Evolutionary conservation across 257 asterid species (phyloP).

Genomic region (Rhazya stricta): DNA sequence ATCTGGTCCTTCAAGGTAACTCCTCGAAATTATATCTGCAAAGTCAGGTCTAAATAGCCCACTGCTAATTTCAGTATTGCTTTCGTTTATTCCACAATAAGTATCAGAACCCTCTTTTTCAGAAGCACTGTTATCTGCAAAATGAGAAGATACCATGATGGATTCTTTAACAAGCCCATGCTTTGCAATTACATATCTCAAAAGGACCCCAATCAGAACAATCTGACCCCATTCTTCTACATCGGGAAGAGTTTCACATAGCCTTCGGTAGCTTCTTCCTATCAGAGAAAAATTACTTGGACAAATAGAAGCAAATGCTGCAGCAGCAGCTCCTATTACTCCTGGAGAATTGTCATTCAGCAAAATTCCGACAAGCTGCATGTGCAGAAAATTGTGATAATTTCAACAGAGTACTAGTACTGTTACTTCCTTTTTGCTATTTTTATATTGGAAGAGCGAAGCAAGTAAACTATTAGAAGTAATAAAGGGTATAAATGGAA

Average conservation of each 20-base stretch:
- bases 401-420: neutral
- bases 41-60: constrained; percentile 47
- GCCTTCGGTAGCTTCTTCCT: constrained; percentile 69
- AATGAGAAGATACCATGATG: constrained; percentile 49
- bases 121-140: constrained; percentile 30
- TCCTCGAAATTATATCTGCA: constrained; percentile 59
- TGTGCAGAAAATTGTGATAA: constrained; percentile 19
- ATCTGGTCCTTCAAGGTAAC: constrained; percentile 96
- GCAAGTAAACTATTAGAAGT: neutral
- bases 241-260: constrained; percentile 94
- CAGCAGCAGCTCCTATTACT: constrained; percentile 98
- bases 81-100: constrained; percentile 27
- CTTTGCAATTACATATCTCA: constrained; percentile 81
- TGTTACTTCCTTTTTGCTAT: neutral
- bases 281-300: constrained; percentile 76
- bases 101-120: constrained; percentile 43
- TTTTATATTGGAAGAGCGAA: neutral
- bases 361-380: constrained; percentile 78
- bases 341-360: constrained; percentile 87
- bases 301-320: constrained; percentile 84
- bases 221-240: constrained; percentile 99
- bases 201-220: constrained; percentile 72
- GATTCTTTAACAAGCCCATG: constrained; percentile 91
- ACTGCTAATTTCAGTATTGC: constrained; percentile 26
- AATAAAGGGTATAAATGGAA: neutral